phyloP scores from a whole-genome alignment of 371 early-diverging fungal species.

The Mortierella sp. region DNA sequence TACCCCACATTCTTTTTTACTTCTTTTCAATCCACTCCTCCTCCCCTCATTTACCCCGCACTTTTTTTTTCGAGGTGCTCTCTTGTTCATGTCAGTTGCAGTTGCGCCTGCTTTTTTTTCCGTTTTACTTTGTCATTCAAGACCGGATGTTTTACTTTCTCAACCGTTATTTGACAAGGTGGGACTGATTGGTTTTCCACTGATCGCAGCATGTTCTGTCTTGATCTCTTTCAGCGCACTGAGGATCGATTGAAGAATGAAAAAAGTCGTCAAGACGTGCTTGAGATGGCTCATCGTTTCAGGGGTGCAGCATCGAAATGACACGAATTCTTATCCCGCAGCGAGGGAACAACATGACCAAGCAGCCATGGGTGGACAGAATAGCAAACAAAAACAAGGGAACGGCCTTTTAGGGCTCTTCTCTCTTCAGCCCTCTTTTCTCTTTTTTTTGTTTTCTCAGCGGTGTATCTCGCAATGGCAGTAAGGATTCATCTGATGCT shows the following conservation, averaged over 20 bases:
- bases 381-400: background rate
- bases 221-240: too few relatives aligned
- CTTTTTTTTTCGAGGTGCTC: background rate
- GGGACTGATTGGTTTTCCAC: too few relatives aligned
- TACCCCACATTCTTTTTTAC: constrained; percentile 24
- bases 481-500: background rate
- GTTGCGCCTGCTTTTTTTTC: too few relatives aligned
- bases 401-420: background rate
- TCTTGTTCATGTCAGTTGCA: background rate
- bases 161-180: too few relatives aligned
- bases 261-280: background rate
- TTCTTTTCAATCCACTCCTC: background rate
- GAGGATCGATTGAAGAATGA: too few relatives aligned
- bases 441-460: background rate
- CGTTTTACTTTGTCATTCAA: background rate
- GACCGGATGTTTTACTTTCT: too few relatives aligned
- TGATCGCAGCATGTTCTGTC: too few relatives aligned
- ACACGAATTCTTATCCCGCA: too few relatives aligned
- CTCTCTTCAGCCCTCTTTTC: too few relatives aligned
- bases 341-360: background rate
- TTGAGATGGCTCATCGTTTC: background rate
- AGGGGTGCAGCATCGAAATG: too few relatives aligned
- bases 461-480: background rate
- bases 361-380: background rate
- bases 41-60: constrained; percentile 20